Evolutionary conservation across 2,329 filamentous ascomycete species (phyloP).

Genomic region (Fusarium compactum): DNA sequence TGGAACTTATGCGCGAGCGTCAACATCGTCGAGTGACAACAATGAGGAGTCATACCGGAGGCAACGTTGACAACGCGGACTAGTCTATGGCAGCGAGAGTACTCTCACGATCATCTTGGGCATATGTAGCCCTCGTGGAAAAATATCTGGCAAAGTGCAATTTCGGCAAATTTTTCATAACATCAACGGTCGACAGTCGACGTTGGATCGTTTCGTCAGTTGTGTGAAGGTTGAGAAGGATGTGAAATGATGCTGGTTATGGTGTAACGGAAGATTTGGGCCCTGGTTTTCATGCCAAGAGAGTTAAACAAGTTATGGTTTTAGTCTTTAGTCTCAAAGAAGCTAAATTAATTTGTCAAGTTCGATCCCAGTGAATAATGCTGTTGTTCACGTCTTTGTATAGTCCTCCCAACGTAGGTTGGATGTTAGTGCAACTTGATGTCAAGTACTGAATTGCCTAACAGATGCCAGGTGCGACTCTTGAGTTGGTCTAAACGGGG

Average conservation of each 20-base stretch:
- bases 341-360: neutral
- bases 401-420: fast-evolving
- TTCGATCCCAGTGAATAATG: neutral
- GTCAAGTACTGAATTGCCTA: neutral
- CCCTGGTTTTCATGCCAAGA: neutral
- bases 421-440: fast-evolving
- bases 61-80: neutral
- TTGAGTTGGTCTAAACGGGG: neutral
- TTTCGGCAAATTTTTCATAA: no score
- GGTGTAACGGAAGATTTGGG: neutral
- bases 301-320: neutral
- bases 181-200: neutral
- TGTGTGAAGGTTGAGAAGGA: neutral
- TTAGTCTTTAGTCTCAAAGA: neutral
- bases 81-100: neutral
- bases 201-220: neutral
- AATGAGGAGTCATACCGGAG: neutral
- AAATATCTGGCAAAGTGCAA: no score
- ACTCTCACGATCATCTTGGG: no score
- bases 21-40: neutral
- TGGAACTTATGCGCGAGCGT: no score
- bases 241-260: neutral
- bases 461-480: neutral
- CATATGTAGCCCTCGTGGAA: no score
- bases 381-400: neutral